Base-by-base conservation (phyloP, 1,284 basidiomycete genomes). In the Mixia osmundae region DNA sequence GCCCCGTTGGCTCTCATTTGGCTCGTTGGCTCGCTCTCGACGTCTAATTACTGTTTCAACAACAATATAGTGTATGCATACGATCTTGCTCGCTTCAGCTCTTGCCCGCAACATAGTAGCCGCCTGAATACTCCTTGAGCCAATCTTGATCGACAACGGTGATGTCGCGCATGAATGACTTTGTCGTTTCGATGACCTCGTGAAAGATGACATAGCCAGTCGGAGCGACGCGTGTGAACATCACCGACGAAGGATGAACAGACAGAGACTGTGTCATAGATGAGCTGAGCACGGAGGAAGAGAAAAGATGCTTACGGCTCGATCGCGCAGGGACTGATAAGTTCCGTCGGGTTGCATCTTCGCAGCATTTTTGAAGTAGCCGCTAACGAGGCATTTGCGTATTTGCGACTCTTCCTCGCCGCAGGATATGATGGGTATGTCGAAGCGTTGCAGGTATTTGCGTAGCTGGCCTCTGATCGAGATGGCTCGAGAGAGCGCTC, bases 161-260 rank as follows among this genome's bases (percentile, higher is more conserved):
- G 14, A 68, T 38, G 44, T 68, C 66, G 30, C 64, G 49, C 56
- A 68, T 66, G 46, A 64, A 66, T 19, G 54, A 72, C 57, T 89
- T 94, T 45, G 79, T 85, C 1, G 89, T 94, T 56, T 94, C 83
- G 47, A 89, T 71, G 57, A 95, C 75, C 54, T 97, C 87, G 52
- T 91, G 82, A 52, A 76, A 97, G 16, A 97, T 64, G 5, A 95
- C 79, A 79, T 82, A 97, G 8, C 78, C 78, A 0, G 75, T 75
- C 12, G 70, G 64, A 2, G 89, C 77, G 48, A 77, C 80, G 25
- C 91, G 64, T 2, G 83, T 91, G 53, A 97, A 97, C 40, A 95
- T 61, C 8, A 94, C 80, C 2, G 85, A 94, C 9, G 73, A 80
- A 0, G 89, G 91, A 54, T 97, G 89, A 2, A 80, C 76, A 57